Evolutionary conservation across 2,329 filamentous ascomycete genomes (phyloP).

Genomic region (Nothophaeocryptopus gaeumannii): DNA sequence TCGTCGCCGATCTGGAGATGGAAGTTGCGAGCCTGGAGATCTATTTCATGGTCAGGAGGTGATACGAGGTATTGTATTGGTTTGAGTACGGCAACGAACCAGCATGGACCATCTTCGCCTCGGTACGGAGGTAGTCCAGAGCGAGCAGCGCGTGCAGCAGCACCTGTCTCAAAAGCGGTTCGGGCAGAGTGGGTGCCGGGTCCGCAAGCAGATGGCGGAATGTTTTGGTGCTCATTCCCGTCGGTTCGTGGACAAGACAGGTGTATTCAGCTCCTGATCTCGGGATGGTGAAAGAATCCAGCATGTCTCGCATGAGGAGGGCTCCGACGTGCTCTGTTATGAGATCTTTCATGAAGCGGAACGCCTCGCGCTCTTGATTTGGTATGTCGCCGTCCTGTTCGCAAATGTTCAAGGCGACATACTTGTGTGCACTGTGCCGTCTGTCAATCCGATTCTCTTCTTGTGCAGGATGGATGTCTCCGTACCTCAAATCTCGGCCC

Average conservation of each 20-base stretch:
- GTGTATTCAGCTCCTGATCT: neutral
- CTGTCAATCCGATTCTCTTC: neutral
- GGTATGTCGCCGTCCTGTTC: slow-evolving; percentile 3
- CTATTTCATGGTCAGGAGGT: neutral
- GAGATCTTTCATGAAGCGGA: neutral
- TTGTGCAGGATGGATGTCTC: neutral
- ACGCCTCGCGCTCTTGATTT: slow-evolving; percentile 4
- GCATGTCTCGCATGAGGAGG: neutral
- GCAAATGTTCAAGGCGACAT: slow-evolving; percentile 11
- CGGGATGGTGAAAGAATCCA: slow-evolving; percentile 1
- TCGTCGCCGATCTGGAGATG: slow-evolving; percentile 4
- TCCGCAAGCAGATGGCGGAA: too few relatives aligned
- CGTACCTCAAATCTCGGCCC: slow-evolving; percentile 33
- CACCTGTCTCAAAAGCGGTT: neutral
- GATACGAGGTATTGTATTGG: too few relatives aligned
- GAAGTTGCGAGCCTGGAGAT: slow-evolving; percentile 7
- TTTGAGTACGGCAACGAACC: neutral
- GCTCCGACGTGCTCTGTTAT: neutral
- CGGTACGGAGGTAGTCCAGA: neutral
- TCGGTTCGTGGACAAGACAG: slow-evolving; percentile 3
- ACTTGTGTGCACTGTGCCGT: neutral
- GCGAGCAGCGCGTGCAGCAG: neutral
- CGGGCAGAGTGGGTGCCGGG: too few relatives aligned
- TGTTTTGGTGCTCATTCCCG: neutral
- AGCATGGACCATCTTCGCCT: slow-evolving; percentile 1